A percentile compares a stretch with the other conserved stretches of the same genome.
phyloP scores from a whole-genome alignment of 1,139 yeast species.

The Maudiozyma humilis region DNA sequence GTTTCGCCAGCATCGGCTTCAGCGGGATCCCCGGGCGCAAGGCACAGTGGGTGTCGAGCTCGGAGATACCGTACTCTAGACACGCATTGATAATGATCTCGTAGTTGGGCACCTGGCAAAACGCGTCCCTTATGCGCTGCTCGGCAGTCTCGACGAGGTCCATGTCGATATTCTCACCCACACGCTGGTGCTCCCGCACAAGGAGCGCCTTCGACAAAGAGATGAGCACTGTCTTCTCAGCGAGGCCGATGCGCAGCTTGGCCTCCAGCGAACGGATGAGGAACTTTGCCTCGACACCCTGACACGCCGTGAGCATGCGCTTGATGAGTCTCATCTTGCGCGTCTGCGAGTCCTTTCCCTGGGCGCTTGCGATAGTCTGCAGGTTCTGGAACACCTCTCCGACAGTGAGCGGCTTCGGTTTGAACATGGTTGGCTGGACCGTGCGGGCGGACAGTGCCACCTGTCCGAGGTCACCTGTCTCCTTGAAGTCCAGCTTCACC shows the following conservation, averaged over 20 bases:
- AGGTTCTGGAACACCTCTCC: slow-evolving; percentile 65
- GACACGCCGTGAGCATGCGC: slow-evolving; percentile 77
- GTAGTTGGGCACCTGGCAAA: slow-evolving; percentile 86
- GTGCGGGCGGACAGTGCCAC: slow-evolving; percentile 81
- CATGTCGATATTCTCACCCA: slow-evolving; percentile 19
- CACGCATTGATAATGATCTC: slow-evolving; percentile 64
- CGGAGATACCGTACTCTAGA: slow-evolving; percentile 55
- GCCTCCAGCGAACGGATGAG: slow-evolving; percentile 87
- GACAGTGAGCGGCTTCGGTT: slow-evolving; percentile 73
- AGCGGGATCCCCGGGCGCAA: slow-evolving; percentile 89
- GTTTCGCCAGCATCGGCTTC: slow-evolving; percentile 97
- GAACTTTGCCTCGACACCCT: slow-evolving; percentile 83
- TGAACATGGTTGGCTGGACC: slow-evolving; percentile 88
- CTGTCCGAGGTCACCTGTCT: slow-evolving; percentile 81
- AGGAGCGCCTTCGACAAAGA: slow-evolving; percentile 80
- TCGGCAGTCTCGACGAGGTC: slow-evolving; percentile 54
- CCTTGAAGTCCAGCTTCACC: slow-evolving; percentile 65
- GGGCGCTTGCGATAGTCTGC: slow-evolving; percentile 64
- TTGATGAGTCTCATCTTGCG: slow-evolving; percentile 71
- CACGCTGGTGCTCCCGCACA: slow-evolving; percentile 41
- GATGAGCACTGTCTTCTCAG: slow-evolving; percentile 82
- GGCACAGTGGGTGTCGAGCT: slow-evolving; percentile 59
- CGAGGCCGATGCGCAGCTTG: slow-evolving; percentile 83
- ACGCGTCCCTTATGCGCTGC: slow-evolving; percentile 73
- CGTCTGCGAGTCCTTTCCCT: slow-evolving; percentile 81